Percentiles rank a stretch among this genome's conserved stretches.
These are phyloP conservation scores for Cercospora sesami DNA, from an alignment of 2,329 filamentous ascomycete species.

Conservation along the genomic window DNA sequence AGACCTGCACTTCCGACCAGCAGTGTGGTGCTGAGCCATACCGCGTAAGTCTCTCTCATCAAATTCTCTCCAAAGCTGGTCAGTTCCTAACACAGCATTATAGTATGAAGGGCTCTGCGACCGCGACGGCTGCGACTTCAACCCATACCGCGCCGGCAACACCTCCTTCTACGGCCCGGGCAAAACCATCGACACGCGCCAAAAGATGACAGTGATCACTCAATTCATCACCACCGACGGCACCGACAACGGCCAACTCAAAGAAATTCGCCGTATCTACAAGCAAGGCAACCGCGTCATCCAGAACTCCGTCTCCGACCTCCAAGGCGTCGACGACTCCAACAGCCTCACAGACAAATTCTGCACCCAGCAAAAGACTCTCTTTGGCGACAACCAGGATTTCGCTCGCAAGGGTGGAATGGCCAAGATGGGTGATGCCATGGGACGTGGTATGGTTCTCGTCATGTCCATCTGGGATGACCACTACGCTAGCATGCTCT, in stretches of 20 bases:
- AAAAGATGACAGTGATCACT: slow-evolving; percentile 65
- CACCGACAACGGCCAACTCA: slow-evolving; percentile 56
- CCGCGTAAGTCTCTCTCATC: slow-evolving; percentile 3
- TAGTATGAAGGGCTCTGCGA: slow-evolving; percentile 63
- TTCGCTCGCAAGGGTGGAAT: slow-evolving; percentile 60
- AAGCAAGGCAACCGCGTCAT: slow-evolving; percentile 63
- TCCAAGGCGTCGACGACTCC: slow-evolving; percentile 50
- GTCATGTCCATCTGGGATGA: slow-evolving; percentile 68
- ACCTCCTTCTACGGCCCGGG: slow-evolving; percentile 62
- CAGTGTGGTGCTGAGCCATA: slow-evolving; percentile 44
- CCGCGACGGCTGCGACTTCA: slow-evolving; percentile 70
- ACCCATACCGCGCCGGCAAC: slow-evolving; percentile 66
- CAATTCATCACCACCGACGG: slow-evolving; percentile 60
- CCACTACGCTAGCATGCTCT: slow-evolving; percentile 68
- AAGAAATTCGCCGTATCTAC: slow-evolving; percentile 65
- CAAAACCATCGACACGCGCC: slow-evolving; percentile 59
- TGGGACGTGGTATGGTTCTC: slow-evolving; percentile 62
- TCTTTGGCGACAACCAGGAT: slow-evolving; percentile 42
- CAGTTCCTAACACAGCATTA: neutral
- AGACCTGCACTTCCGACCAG: slow-evolving; percentile 47
- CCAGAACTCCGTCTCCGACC: slow-evolving; percentile 51
- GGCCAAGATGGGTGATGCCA: slow-evolving; percentile 55
- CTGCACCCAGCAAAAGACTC: slow-evolving; percentile 48
- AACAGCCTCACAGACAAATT: slow-evolving; percentile 59
- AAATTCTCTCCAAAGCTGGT: neutral